These are phyloP conservation scores for Aspergillus aculeatinus DNA, from an alignment of 2,329 filamentous ascomycete genomes.

Conservation along the genomic window DNA sequence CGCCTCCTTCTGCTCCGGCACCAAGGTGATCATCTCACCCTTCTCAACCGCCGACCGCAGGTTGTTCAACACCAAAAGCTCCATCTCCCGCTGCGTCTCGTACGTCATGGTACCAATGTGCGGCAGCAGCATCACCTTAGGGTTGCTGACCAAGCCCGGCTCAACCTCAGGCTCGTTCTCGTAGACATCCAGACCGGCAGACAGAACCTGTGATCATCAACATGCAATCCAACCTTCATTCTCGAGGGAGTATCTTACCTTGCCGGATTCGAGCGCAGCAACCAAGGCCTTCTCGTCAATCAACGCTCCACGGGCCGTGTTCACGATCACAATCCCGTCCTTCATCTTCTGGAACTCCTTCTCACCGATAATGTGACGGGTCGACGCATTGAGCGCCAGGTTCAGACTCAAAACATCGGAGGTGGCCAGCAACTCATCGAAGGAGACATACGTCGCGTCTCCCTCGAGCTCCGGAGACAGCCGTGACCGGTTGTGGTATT, in stretches of 20 bases:
- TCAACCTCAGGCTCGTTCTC: conserved; percentile 50
- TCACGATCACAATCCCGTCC: conserved; percentile 46
- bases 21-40: conserved; percentile 58
- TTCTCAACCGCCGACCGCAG: conserved; percentile 57
- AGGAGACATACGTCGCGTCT: conserved; percentile 46
- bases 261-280: conserved; percentile 44
- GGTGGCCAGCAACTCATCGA: conserved; percentile 47
- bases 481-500: conserved; percentile 48
- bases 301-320: conserved; percentile 46
- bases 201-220: conserved; percentile 34
- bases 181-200: conserved; percentile 49
- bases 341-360: conserved; percentile 49
- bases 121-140: conserved; percentile 54
- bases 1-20: conserved; percentile 58
- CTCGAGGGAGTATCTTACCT: conserved; percentile 30
- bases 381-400: conserved; percentile 45
- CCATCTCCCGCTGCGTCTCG: conserved; percentile 63
- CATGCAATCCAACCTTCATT: neutral
- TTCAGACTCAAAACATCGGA: conserved; percentile 50
- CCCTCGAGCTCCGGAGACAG: conserved; percentile 42
- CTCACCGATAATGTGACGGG: conserved; percentile 47
- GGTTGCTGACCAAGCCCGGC: conserved; percentile 47
- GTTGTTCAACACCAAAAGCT: conserved; percentile 59
- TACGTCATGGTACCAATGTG: conserved; percentile 61
- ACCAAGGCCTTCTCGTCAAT: conserved; percentile 51